Evolutionary conservation across 192 early-diverging fungal species (phyloP).

Genomic region (Podila minutissima): DNA sequence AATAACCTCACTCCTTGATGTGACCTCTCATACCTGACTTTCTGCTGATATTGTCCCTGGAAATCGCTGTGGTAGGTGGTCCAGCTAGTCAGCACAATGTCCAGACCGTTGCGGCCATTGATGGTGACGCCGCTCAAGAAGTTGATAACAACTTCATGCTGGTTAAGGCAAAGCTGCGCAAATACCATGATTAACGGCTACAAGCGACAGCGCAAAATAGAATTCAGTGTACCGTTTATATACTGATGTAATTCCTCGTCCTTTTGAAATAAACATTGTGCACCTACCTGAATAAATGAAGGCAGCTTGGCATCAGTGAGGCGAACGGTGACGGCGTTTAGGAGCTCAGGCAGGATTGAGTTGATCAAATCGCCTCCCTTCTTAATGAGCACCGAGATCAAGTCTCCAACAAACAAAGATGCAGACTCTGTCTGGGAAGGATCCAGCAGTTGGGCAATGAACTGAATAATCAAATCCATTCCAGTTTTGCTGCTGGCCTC

Average conservation of each 20-base stretch:
- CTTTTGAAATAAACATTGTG: background rate
- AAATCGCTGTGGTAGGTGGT: conserved; percentile 80
- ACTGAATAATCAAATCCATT: conserved; percentile 80
- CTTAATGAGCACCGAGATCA: conserved; percentile 84
- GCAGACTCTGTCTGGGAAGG: conserved; percentile 80
- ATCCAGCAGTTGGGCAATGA: conserved; percentile 79
- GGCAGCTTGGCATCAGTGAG: conserved; percentile 76
- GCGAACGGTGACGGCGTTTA: conserved; percentile 76
- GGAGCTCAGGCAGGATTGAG: conserved; percentile 78
- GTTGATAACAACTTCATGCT: conserved; percentile 72
- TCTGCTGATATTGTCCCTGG: conserved; percentile 82
- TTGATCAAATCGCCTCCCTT: conserved; percentile 67
- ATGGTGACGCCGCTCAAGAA: conserved; percentile 71
- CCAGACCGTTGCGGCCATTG: conserved; percentile 71
- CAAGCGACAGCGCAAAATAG: background rate
- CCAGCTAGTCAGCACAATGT: conserved; percentile 82
- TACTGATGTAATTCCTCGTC: too few species aligned
- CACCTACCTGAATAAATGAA: conserved; percentile 76
- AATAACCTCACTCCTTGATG: too few species aligned
- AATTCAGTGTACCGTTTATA: background rate
- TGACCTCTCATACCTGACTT: conserved; percentile 65
- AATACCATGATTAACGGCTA: conserved; percentile 88
- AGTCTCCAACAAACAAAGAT: conserved; percentile 87
- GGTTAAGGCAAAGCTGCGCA: conserved; percentile 80
- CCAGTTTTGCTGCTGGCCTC: conserved; percentile 64